Evolutionary conservation across 495 filamentous ascomycete genomes (phyloP), one percentile per base, ranked within the genome.

Genomic region (Aspergillus sclerotiicarbonarius): DNA sequence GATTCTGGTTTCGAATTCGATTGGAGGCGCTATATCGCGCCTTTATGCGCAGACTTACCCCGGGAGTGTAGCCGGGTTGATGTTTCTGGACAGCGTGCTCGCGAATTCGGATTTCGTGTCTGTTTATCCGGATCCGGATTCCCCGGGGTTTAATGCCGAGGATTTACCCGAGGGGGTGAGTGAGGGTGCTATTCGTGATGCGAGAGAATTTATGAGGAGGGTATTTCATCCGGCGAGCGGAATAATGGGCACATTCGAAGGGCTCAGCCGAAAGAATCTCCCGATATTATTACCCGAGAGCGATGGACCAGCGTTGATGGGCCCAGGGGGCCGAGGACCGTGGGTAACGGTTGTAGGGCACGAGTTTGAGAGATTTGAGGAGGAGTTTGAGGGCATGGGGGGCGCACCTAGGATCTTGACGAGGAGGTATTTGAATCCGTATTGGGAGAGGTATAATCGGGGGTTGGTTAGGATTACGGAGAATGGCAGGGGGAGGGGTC

Each of bases 261-360:
- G 75, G 8, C 64, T 87, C 3, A 80, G 81, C 59, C 73, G 84
- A 12, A 67, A 75, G 3, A 80, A 73, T 44, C 62, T 85, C 3
- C 59, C 69, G 0, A 51, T 59, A 9, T 60, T 86, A 18, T 65
- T 88, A 0, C 84, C 85, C 0, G 48, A 66, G 4, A 67, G 80
- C 1, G 74, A 82, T 56, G 51, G 39, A 4, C 84, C 85, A 3
- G 41, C 33, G n/a, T 65, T 86, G 15, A 57, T 73, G 9, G 81
- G 75, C 8, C 50, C 58, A 0, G 65, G 51, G 0, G 75, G 69
- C 0, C 63, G 53, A 19, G 63, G 69, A 0, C 80, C 82, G 6
- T 72, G 65, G 51, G 54, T 86, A 49, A 80, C 73, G 4, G 80
- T 87, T 5, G 76, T 86, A 3, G 84, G 83, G 0, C 84, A 88